Evolutionary conservation across 2,329 filamentous ascomycete genomes (phyloP), one percentile per base, ranked within the genome.

Genomic region (Fusarium chlamydosporum): DNA sequence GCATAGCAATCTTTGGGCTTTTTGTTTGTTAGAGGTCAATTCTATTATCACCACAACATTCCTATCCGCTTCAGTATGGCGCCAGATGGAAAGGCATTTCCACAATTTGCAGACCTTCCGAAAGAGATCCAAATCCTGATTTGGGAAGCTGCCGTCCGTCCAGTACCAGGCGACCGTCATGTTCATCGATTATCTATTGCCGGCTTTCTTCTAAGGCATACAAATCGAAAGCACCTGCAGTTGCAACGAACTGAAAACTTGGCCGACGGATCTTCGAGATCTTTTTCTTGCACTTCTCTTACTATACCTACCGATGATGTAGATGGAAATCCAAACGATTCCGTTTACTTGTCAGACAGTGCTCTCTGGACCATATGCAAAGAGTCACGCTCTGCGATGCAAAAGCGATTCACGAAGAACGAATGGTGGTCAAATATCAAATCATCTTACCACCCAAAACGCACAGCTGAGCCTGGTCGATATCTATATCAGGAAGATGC

Each of bases 401-500:
- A 70, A 9, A 33, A 26, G 12, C 18, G 16, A 0, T 70, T 70
- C n/a, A 9, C 1, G 0, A 67, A 11, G 18, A 70, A 70, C 18
- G 62, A 70, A 29, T 70, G 67, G 67, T 70, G 67, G 62, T 70
- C 67, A 4, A 23, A 46, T 4, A 1, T 48, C 3, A 31, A 52
- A 9, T 34, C 38, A 1, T 38, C 50, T 0, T 41, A 37, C 12
- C 56, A 61, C 4, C 54, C 65, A 20, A 48, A 42, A n/a, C 51
- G 37, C 16, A 38, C 35, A 8, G 46, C 55, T 3, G 10, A n/a
- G 3, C 23, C 37, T 3, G 42, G 65, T 2, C n/a, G 38, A 11
- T 52, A 38, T 20, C 16, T n/a, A 1, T 16, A 18, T 0, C 29
- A 45, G 6, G 11, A 27, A 3, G 52, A 4, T 3, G 9, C 4